These are phyloP conservation scores for Aspergillus viridinutans DNA, from an alignment of 2,329 filamentous ascomycete genomes.

Conservation along the genomic window DNA sequence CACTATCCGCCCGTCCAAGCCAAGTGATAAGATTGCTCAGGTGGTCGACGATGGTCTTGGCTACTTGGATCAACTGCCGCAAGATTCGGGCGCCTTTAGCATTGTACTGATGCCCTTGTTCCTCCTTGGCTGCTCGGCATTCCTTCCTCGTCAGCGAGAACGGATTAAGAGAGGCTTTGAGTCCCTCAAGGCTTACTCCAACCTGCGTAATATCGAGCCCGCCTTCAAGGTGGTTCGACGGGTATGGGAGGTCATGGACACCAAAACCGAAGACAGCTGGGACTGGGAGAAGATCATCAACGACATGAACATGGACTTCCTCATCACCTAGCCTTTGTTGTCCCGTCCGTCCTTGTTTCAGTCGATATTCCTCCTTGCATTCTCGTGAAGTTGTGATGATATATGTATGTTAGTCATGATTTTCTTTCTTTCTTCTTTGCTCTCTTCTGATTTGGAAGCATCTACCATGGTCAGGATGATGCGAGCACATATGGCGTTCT, in stretches of 20 bases:
- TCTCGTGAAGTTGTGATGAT: not conserved
- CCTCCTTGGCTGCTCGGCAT: slow-evolving; percentile 58
- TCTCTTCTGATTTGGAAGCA: not conserved
- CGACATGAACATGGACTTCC: slow-evolving; percentile 57
- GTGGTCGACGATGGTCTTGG: slow-evolving; percentile 56
- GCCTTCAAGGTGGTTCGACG: slow-evolving; percentile 53
- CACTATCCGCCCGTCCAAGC: slow-evolving; percentile 55
- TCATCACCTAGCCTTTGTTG: slow-evolving; percentile 48
- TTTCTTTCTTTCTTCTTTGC: not conserved
- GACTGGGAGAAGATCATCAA: slow-evolving; percentile 61
- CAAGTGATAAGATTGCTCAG: slow-evolving; percentile 51
- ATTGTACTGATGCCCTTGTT: slow-evolving; percentile 60
- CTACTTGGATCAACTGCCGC: slow-evolving; percentile 54
- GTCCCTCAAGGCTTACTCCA: slow-evolving; percentile 52
- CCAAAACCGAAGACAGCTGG: slow-evolving; percentile 54
- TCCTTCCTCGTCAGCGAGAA: slow-evolving; percentile 52
- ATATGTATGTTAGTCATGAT: not conserved
- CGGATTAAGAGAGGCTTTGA: slow-evolving; percentile 53
- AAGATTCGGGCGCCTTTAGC: slow-evolving; percentile 53
- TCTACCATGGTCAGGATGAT: not conserved
- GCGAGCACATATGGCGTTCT: not conserved
- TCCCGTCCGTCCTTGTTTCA: not conserved
- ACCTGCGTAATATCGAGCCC: slow-evolving; percentile 55
- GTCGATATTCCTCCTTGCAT: slow-evolving; percentile 3
- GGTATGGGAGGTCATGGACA: slow-evolving; percentile 60